Conservation (phyloP, 176 grass and related monocot genomes). For the Urochloa ruziziensis region DNA sequence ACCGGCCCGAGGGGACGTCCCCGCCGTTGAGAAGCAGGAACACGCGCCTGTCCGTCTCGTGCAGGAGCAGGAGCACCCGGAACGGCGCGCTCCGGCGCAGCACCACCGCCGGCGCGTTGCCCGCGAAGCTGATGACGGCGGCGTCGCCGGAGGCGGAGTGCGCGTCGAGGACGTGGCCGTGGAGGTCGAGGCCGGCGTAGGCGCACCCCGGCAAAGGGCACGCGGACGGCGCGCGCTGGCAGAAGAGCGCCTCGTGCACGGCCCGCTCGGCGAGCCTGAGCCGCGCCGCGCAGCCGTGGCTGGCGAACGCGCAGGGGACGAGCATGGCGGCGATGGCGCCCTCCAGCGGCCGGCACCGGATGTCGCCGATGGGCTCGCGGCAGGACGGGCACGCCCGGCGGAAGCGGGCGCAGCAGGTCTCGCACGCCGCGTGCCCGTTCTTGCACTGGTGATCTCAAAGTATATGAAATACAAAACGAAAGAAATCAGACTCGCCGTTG, state of each 20-base stretch:
- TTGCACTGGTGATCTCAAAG: background rate
- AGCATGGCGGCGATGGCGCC: background rate
- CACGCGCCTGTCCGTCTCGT: background rate
- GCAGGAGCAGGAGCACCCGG: constrained; percentile 2
- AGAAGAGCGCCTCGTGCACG: background rate
- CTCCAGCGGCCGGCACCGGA: background rate
- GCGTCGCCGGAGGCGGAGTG: background rate
- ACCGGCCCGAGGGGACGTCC: background rate
- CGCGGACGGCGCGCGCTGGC: background rate
- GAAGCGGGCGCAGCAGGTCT: background rate
- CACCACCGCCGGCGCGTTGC: background rate
- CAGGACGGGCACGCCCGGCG: background rate
- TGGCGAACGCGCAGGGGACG: background rate
- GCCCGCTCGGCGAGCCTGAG: background rate
- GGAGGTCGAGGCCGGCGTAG: background rate
- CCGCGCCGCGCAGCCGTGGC: background rate
- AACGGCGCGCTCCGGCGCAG: background rate
- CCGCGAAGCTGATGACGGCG: background rate
- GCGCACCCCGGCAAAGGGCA: background rate
- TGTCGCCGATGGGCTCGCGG: background rate
- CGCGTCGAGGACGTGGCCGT: background rate
- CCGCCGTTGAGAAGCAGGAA: background rate
- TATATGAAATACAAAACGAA: background rate
- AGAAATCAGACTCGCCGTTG: too few species aligned
- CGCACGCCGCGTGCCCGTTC: background rate